Percentiles rank a stretch among this genome's conserved stretches.
These are phyloP conservation scores for Endogone sp. DNA, from an alignment of 192 early-diverging fungal genomes.

Conservation along the genomic window DNA sequence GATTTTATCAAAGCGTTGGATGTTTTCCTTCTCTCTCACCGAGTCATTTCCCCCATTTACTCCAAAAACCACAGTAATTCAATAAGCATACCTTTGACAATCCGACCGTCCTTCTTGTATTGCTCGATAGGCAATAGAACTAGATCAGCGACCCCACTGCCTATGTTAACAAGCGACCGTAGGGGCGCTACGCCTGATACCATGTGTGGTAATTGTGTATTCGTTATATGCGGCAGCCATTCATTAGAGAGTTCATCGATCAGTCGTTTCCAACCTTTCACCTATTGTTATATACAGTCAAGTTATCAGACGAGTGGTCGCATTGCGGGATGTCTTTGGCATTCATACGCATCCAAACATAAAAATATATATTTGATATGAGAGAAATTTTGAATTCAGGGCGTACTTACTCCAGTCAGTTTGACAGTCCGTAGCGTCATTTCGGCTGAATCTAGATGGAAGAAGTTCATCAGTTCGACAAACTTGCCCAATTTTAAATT, in stretches of 20 bases:
- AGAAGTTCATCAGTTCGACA: slow-evolving; percentile 86
- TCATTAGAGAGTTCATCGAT: slow-evolving; percentile 58
- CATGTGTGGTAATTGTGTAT: slow-evolving; percentile 86
- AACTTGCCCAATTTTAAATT: slow-evolving; percentile 71
- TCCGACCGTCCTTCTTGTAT: slow-evolving; percentile 86
- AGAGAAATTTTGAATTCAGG: background rate
- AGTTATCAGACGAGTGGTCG: background rate
- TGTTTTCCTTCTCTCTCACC: too few species aligned
- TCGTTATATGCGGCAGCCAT: slow-evolving; percentile 93
- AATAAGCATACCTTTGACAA: slow-evolving; percentile 62
- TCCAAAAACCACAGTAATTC: background rate
- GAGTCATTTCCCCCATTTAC: too few species aligned
- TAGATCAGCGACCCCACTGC: slow-evolving; percentile 87
- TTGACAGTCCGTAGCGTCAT: slow-evolving; percentile 78
- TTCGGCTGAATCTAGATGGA: slow-evolving; percentile 88
- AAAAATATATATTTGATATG: background rate
- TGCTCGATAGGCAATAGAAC: slow-evolving; percentile 91
- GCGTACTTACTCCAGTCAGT: slow-evolving; percentile 55
- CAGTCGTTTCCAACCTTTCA: slow-evolving; percentile 66
- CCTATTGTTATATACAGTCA: slow-evolving; percentile 14
- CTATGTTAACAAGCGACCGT: slow-evolving; percentile 84
- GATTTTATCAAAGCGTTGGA: too few species aligned
- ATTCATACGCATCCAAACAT: too few species aligned
- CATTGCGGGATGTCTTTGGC: too few species aligned
- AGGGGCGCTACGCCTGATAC: slow-evolving; percentile 88